Conservation (phyloP, 306 rosid species). For the Cyamopsis tetragonoloba region DNA sequence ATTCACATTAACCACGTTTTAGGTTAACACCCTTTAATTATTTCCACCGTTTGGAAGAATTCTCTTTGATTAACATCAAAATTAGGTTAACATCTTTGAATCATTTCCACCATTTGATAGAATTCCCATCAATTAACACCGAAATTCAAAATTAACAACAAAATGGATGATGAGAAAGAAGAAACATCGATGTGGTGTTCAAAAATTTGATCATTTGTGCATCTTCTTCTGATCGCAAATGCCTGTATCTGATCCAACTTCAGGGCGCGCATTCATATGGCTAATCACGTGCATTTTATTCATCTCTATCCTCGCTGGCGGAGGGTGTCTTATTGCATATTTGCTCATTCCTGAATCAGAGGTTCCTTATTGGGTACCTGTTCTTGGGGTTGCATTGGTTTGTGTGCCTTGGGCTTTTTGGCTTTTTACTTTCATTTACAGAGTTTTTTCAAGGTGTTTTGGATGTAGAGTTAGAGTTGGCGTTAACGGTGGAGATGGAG, state of each 20-base stretch:
- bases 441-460: conserved; percentile 34
- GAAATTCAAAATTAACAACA: not conserved
- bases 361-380: conserved; percentile 35
- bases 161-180: conserved; percentile 27
- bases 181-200: conserved; percentile 5
- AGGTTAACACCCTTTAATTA: conserved; percentile 26
- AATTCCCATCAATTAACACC: not conserved
- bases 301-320: conserved; percentile 36
- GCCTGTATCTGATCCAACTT: conserved; percentile 33
- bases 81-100: conserved; percentile 15
- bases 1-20: conserved; percentile 15
- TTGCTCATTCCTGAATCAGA: conserved; percentile 34
- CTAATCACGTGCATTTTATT: conserved; percentile 28
- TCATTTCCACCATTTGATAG: conserved; percentile 18
- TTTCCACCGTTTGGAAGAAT: conserved; percentile 16
- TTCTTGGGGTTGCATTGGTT: conserved; percentile 47
- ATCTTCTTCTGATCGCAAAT: conserved; percentile 19
- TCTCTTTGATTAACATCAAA: not conserved
- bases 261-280: conserved; percentile 50
- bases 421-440: conserved; percentile 50
- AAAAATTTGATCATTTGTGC: not conserved
- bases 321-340: conserved; percentile 49
- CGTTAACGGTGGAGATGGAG: not conserved
- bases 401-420: conserved; percentile 71
- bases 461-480: conserved; percentile 29